phyloP scores from a whole-genome alignment of 2,329 filamentous ascomycete genomes.

The Scedosporium aurantiacum region DNA sequence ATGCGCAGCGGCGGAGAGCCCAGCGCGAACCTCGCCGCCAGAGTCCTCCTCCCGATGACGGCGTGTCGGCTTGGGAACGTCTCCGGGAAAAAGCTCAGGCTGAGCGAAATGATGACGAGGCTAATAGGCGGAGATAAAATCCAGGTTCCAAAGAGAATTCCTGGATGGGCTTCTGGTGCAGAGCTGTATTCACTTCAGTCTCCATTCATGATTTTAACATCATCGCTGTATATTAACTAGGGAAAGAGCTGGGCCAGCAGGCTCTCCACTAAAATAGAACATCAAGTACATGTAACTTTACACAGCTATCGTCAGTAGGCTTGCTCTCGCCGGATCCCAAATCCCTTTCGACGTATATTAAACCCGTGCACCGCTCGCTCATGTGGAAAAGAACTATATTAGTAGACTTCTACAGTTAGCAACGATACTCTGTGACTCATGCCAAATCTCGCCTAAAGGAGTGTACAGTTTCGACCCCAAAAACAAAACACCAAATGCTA shows the following conservation, averaged over 20 bases:
- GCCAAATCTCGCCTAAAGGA: background rate
- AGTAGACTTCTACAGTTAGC: no score
- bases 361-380: no score
- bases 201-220: background rate
- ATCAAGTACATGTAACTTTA: background rate
- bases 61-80: conserved; percentile 4
- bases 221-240: background rate
- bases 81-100: conserved; percentile 1
- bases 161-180: no score
- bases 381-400: no score
- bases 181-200: background rate
- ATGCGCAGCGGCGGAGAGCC: background rate
- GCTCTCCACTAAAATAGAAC: background rate
- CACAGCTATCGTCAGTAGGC: background rate
- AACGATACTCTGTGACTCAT: no score
- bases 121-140: background rate
- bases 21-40: background rate
- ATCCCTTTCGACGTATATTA: no score
- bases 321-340: background rate
- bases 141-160: background rate
- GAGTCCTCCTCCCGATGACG: conserved; percentile 2
- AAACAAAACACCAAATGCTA: background rate
- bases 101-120: background rate
- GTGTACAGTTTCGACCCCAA: background rate
- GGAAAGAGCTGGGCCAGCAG: background rate